Percentiles rank a stretch among this genome's conserved stretches.
Evolutionary conservation across 1,139 yeast genomes (phyloP).

Genomic region (Candida frijolesensis): DNA sequence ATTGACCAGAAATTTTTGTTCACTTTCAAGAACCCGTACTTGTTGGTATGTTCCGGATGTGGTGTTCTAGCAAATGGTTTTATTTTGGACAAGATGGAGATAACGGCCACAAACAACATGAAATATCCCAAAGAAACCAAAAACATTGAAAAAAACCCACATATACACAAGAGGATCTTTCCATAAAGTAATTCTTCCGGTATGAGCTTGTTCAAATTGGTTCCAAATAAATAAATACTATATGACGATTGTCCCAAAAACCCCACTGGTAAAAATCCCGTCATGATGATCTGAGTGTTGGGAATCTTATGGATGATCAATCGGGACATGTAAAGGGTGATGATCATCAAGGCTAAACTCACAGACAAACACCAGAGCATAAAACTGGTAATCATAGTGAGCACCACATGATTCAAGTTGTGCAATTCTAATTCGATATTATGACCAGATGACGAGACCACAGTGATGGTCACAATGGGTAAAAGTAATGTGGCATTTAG

Average conservation of each 20-base stretch:
- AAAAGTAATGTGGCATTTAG: constrained; percentile 52
- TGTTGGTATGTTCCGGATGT: constrained; percentile 15
- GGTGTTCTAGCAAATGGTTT: constrained; percentile 30
- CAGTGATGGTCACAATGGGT: constrained; percentile 78
- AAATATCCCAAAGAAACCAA: constrained; percentile 65
- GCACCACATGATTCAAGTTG: constrained; percentile 37
- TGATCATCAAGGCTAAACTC: constrained; percentile 56
- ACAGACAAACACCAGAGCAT: constrained; percentile 73
- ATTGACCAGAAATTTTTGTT: constrained; percentile 76
- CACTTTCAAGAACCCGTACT: constrained; percentile 14
- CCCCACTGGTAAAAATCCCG: constrained; percentile 34
- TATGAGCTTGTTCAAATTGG: constrained; percentile 26
- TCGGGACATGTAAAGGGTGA: constrained; percentile 60
- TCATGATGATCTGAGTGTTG: constrained; percentile 30
- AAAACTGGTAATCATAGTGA: constrained; percentile 56
- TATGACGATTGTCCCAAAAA: constrained; percentile 78
- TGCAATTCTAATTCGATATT: constrained; percentile 50
- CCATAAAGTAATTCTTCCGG: constrained; percentile 20
- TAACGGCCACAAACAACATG: constrained; percentile 57
- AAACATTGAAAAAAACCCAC: constrained; percentile 42
- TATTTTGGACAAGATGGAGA: constrained; percentile 42
- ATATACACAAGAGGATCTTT: constrained; percentile 19
- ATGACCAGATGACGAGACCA: constrained; percentile 69
- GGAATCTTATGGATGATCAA: constrained; percentile 65
- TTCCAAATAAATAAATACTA: constrained; percentile 62